A percentile compares a stretch with the other conserved stretches of the same genome.
These are phyloP conservation scores for Ceratobasidium sp. DNA, from an alignment of 1,284 basidiomycete genomes.

Conservation along the genomic window DNA sequence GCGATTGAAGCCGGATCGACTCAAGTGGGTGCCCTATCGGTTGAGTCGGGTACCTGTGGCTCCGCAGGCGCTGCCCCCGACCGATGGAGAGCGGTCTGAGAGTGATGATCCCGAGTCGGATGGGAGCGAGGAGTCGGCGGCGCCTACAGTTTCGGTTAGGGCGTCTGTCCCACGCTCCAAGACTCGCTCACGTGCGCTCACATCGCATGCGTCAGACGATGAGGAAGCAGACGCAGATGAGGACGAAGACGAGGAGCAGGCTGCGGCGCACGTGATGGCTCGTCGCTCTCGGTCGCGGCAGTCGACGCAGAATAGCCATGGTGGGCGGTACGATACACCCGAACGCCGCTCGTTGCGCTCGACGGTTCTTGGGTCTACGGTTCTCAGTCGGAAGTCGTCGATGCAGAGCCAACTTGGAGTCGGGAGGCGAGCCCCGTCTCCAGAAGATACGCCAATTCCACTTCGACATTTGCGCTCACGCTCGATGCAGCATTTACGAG, in stretches of 20 bases:
- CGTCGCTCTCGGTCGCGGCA: constrained; percentile 32
- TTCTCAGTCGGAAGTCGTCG: constrained; percentile 26
- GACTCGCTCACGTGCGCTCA: constrained; percentile 11
- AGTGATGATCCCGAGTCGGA: constrained; percentile 69
- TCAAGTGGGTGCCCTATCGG: constrained; percentile 96
- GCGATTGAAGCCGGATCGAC: constrained; percentile 81
- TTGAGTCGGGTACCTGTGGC: constrained; percentile 57
- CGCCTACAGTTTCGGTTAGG: constrained; percentile 6
- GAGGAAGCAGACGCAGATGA: constrained; percentile 52
- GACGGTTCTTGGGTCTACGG: background rate
- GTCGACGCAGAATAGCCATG: constrained; percentile 15
- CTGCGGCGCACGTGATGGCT: constrained; percentile 13
- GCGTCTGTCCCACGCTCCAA: constrained; percentile 26
- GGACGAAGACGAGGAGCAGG: constrained; percentile 45
- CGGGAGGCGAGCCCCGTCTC: constrained; percentile 23
- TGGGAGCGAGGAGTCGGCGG: constrained; percentile 28
- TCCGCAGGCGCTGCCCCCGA: constrained; percentile 40
- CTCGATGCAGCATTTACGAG: constrained; percentile 42
- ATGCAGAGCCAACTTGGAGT: constrained; percentile 30
- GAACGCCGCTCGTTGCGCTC: constrained; percentile 33
- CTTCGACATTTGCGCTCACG: constrained; percentile 46
- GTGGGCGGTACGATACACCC: constrained; percentile 20
- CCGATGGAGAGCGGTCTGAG: constrained; percentile 66
- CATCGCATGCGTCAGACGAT: constrained; percentile 50
- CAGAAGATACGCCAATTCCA: constrained; percentile 40